phyloP scores from a whole-genome alignment of 371 early-diverging fungal genomes.

The Syncephalis fuscata region DNA sequence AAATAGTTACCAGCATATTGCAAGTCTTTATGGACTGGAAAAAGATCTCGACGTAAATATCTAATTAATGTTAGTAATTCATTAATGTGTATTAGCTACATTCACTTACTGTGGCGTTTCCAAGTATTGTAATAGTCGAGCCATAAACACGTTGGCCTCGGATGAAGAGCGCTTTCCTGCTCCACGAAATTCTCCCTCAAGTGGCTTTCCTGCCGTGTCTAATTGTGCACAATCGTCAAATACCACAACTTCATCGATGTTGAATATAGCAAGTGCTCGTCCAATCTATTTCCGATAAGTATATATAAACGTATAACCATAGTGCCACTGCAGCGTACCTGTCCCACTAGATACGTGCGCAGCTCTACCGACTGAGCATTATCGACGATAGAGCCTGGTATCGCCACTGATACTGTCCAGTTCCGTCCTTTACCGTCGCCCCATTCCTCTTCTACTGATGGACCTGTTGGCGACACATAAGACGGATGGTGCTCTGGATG shows the following conservation, averaged over 20 bases:
- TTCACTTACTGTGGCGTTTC: constrained; percentile 40
- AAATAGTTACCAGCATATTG: constrained; percentile 33
- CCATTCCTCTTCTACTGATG: no score
- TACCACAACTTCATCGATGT: constrained; percentile 54
- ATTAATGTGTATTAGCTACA: not conserved
- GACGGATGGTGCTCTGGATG: no score
- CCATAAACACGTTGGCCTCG: constrained; percentile 40
- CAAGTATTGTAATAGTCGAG: constrained; percentile 43
- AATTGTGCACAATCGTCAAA: constrained; percentile 29
- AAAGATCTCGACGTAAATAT: constrained; percentile 43
- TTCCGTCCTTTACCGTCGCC: constrained; percentile 6
- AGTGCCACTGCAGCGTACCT: constrained; percentile 19
- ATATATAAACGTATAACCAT: not conserved
- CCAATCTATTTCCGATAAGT: constrained; percentile 23
- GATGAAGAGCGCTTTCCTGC: constrained; percentile 10
- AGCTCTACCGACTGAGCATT: constrained; percentile 47
- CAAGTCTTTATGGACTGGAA: constrained; percentile 53
- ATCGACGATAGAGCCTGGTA: constrained; percentile 54
- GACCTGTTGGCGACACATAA: no score
- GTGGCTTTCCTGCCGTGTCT: constrained; percentile 3
- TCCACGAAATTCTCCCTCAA: constrained; percentile 1
- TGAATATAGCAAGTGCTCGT: constrained; percentile 35
- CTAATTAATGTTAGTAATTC: constrained; percentile 6
- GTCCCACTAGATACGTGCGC: constrained; percentile 55
- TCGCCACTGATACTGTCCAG: constrained; percentile 48